These are phyloP conservation scores for Wickerhamomyces hampshirensis DNA, from an alignment of 805 yeast genomes.

Conservation along the genomic window DNA sequence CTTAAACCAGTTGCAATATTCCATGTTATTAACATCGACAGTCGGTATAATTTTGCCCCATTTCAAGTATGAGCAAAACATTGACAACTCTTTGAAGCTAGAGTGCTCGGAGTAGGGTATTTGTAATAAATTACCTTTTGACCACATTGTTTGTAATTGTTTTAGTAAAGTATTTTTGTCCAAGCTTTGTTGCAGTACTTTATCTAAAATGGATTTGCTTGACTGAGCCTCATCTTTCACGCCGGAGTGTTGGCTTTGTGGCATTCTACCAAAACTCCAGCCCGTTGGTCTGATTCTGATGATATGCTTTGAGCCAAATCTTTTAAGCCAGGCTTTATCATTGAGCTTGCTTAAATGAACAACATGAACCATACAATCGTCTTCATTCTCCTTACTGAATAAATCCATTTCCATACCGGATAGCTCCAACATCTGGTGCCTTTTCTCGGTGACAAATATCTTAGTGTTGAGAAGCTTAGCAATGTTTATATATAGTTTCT, in stretches of 20 bases:
- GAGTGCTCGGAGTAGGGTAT: conserved; percentile 96
- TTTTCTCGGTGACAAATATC: conserved; percentile 43
- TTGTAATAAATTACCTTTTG: conserved; percentile 26
- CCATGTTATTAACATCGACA: conserved; percentile 43
- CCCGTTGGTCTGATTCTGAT: conserved; percentile 88
- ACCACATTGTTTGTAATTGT: conserved; percentile 9
- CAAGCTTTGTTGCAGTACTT: conserved; percentile 1
- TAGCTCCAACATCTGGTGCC: conserved; percentile 10
- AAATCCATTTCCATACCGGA: conserved; percentile 11
- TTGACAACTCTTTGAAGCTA: conserved; percentile 73
- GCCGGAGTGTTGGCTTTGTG: not conserved
- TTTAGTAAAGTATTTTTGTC: conserved; percentile 4
- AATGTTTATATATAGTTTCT: conserved; percentile 66
- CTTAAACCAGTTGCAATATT: conserved; percentile 18
- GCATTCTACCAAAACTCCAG: conserved; percentile 57
- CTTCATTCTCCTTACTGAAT: conserved; percentile 9
- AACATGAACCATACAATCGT: conserved; percentile 53
- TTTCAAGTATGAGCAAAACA: conserved; percentile 51
- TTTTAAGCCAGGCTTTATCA: conserved; percentile 27
- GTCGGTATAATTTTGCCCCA: conserved; percentile 69
- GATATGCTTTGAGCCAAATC: conserved; percentile 27
- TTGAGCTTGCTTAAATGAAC: conserved; percentile 60
- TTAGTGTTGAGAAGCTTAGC: conserved; percentile 49
- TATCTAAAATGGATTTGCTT: conserved; percentile 1
- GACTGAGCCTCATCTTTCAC: not conserved